These are phyloP conservation scores for Epichloe elymi DNA, from an alignment of 2,329 filamentous ascomycete genomes.

Conservation along the genomic window DNA sequence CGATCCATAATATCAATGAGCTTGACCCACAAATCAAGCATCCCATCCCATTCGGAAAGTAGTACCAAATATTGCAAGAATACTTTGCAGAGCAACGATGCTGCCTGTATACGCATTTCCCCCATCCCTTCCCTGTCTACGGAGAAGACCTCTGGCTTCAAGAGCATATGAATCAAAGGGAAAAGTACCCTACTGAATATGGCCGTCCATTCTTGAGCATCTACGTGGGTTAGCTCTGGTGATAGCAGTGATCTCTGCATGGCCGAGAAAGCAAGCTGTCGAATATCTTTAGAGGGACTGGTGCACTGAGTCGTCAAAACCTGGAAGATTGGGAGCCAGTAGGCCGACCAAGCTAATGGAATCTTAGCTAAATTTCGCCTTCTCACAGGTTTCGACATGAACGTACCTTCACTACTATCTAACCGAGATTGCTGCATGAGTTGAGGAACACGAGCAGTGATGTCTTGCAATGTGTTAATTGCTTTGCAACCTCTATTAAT, in stretches of 20 bases:
- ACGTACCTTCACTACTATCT: conserved; percentile 65
- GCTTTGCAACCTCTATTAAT: conserved; percentile 70
- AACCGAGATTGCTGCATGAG: conserved; percentile 90
- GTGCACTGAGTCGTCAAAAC: conserved; percentile 81
- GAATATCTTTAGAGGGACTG: conserved; percentile 86
- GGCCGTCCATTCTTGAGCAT: conserved; percentile 84
- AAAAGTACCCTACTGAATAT: conserved; percentile 93
- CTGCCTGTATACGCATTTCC: conserved; percentile 83
- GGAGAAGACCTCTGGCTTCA: conserved; percentile 92
- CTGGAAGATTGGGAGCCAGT: conserved; percentile 92
- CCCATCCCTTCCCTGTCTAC: conserved; percentile 87
- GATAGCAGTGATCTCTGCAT: conserved; percentile 79
- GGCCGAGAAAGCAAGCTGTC: conserved; percentile 74
- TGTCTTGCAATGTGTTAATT: conserved; percentile 65
- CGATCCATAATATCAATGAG: conserved; percentile 93
- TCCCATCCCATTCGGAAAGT: conserved; percentile 72
- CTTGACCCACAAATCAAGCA: conserved; percentile 82
- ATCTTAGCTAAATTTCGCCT: conserved; percentile 1
- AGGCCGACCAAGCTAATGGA: conserved; percentile 74
- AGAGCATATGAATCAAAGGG: conserved; percentile 70
- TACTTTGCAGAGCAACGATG: conserved; percentile 85
- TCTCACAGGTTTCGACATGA: too few relatives aligned
- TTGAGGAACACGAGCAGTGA: conserved; percentile 69
- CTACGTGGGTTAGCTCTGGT: conserved; percentile 66
- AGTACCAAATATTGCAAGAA: conserved; percentile 88